Base-by-base conservation (phyloP, 352 stramenopile genomes). In the Phytophthora podocarpi region DNA sequence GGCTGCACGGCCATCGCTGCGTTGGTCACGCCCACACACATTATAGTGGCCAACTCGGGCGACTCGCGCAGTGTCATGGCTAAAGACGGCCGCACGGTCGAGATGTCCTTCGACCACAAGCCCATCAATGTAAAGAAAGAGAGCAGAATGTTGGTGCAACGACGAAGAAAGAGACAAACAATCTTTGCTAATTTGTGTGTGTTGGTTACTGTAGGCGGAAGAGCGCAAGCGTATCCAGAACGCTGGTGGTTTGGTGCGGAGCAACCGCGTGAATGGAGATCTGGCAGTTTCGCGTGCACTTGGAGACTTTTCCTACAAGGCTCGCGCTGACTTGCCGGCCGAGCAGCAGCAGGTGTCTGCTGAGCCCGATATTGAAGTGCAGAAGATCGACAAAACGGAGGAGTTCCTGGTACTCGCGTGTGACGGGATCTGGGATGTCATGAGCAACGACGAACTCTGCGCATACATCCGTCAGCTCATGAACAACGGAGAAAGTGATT, bases 381-480 rank as follows among this genome's bases (percentile, higher is more conserved):
- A 95, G 41, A 39, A 66, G 53, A 77, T 90, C 9, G 80, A 93
- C 46, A 76, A 79, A 35, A 85, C 92, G 37, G 89, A 98, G 51
- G 87, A 97, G 67, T 97, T 97, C 53, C 66, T 98, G 4, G 64
- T 98, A 15, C 73, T 98, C 30, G 93, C 91, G 9, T 98, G 91
- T 54, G 92, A 98, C 51, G 93, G 92, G 34, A 96, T 98, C 47
- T 98, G 93, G 92, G 93, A 98, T 47, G 92, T 98, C 30, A 97
- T 98, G 85, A 85, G 62, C 41, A 96, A 97, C 55, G 85, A 98
- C 61, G 84, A 96, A 47, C 77, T 87, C 21, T 93, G 90, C 45
- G 76, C 86, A 26, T 96, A 92, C 64, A 88, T 97, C 27, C 83
- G 85, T 27, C 70, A 82, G 46, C 72, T 95, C 7, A 81, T 96